These are phyloP conservation scores for Fraxinus excelsior DNA, from an alignment of 257 asterid species.

Conservation along the genomic window DNA sequence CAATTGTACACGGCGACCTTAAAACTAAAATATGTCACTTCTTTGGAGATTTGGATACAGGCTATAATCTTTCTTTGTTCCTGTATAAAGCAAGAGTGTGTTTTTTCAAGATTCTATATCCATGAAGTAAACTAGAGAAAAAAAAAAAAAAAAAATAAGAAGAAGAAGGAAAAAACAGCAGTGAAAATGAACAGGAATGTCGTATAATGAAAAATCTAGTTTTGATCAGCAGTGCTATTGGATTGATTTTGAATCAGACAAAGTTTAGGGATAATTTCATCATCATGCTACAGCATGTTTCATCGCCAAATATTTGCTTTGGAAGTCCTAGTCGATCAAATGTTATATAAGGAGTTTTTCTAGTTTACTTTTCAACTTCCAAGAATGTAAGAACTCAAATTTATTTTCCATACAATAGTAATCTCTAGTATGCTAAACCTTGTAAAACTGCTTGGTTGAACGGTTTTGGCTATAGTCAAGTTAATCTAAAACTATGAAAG, in stretches of 20 bases:
- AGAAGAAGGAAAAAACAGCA: background rate
- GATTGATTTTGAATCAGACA: background rate
- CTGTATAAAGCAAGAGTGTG: background rate
- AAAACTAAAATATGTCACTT: background rate
- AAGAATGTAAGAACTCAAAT: background rate
- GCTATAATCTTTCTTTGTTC: background rate
- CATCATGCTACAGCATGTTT: too few relatives aligned
- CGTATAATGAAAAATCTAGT: background rate
- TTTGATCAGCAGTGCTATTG: background rate
- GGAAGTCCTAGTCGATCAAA: background rate
- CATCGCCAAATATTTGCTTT: too few relatives aligned
- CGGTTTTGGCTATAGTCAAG: background rate
- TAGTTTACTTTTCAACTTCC: background rate
- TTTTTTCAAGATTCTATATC: background rate
- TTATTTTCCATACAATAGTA: background rate
- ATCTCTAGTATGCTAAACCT: background rate
- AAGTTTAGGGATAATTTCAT: background rate
- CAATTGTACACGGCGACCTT: background rate
- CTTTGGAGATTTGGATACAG: background rate
- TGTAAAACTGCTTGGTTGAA: background rate
- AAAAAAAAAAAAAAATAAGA: too few relatives aligned
- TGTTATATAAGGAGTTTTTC: background rate
- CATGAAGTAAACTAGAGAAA: background rate
- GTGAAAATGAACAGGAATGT: background rate
- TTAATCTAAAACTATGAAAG: too few relatives aligned